Conservation (phyloP, 306 rosid genomes). For the Glycine tomentella region DNA sequence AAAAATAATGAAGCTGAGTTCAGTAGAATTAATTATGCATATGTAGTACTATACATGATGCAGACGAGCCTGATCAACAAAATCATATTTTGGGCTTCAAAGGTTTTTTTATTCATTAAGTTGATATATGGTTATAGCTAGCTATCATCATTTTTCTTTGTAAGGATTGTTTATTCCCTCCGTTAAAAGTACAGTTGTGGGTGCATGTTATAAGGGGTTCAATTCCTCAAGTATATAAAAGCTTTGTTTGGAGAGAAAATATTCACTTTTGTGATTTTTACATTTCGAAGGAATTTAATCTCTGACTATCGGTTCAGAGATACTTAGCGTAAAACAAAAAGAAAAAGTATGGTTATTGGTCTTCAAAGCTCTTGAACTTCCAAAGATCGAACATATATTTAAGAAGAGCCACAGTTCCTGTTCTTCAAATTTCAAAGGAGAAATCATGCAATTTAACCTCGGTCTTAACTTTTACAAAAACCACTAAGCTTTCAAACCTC, state of each 20-base stretch:
- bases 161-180: no score
- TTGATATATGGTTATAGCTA: no score
- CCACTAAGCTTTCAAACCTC: constrained; percentile 42
- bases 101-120: no score
- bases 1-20: not conserved
- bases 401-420: constrained; percentile 13
- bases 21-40: not conserved
- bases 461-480: constrained; percentile 15
- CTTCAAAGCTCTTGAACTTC: not conserved
- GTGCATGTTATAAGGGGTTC: no score
- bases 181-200: no score
- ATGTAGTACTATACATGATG: not conserved
- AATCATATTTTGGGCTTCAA: not conserved
- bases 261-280: no score
- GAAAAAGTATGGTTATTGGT: not conserved
- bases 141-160: no score
- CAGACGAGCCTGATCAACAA: not conserved
- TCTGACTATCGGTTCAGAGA: not conserved
- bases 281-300: not conserved
- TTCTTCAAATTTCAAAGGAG: constrained; percentile 27
- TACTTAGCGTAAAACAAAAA: not conserved
- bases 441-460: constrained; percentile 20
- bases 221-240: no score
- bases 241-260: no score
- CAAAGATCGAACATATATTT: not conserved